Evolutionary conservation across 108 stramenopile genomes (phyloP).

Genomic region (Cyclotella atomus): DNA sequence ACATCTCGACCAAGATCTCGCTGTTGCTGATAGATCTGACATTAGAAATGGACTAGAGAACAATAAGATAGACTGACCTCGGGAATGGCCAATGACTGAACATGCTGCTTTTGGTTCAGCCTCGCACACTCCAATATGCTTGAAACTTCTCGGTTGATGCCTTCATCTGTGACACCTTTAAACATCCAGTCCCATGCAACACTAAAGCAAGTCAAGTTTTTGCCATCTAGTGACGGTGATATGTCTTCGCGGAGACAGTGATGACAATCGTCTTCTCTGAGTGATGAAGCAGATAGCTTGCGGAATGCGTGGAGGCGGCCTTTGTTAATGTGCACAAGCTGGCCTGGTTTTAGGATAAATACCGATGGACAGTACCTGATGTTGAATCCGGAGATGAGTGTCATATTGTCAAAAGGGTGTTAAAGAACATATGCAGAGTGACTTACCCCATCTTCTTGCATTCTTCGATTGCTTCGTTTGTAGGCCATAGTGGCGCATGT

Average conservation of each 20-base stretch:
- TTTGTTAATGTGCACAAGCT: conserved; percentile 89
- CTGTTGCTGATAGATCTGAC: too few relatives aligned
- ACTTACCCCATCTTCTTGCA: conserved; percentile 79
- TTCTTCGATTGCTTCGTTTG: conserved; percentile 52
- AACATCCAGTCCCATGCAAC: conserved; percentile 95
- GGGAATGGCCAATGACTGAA: conserved; percentile 79
- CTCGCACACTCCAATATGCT: conserved; percentile 64
- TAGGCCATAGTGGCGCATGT: conserved; percentile 68
- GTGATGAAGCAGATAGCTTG: conserved; percentile 58
- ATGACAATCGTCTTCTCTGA: conserved; percentile 73
- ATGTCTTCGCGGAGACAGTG: conserved; percentile 40
- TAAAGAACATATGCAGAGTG: too few relatives aligned
- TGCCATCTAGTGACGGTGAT: conserved; percentile 20
- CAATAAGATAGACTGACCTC: too few relatives aligned
- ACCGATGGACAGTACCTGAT: conserved; percentile 86
- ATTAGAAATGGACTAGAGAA: too few relatives aligned
- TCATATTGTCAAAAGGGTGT: too few relatives aligned
- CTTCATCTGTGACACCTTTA: conserved; percentile 66
- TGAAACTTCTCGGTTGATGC: conserved; percentile 74
- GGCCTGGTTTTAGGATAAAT: conserved; percentile 85
- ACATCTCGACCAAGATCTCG: too few relatives aligned
- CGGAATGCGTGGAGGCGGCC: conserved; percentile 90
- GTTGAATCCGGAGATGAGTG: too few relatives aligned
- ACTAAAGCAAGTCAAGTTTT: conserved; percentile 71
- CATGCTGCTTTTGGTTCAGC: conserved; percentile 54